Conservation (phyloP, 2,329 filamentous ascomycete species). For the Penicillium hesseltinei region DNA sequence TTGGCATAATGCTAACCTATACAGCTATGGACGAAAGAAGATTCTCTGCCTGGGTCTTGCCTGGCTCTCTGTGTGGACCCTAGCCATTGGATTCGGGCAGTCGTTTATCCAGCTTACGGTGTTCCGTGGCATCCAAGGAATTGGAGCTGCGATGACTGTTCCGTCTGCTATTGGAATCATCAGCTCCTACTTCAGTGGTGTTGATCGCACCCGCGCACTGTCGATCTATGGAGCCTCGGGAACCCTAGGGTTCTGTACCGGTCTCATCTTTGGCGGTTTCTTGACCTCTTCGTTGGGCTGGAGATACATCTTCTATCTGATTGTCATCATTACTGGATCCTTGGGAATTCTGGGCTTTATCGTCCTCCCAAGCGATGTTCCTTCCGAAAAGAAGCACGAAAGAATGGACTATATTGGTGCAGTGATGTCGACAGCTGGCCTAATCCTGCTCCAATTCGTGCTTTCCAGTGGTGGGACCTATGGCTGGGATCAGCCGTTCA, state of each 20-base stretch:
- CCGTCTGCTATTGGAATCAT: constrained; percentile 50
- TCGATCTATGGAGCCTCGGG: constrained; percentile 43
- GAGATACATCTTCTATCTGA: constrained; percentile 42
- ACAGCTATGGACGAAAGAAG: constrained; percentile 38
- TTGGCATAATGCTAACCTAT: constrained; percentile 1
- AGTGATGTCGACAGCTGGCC: constrained; percentile 42
- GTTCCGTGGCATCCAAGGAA: constrained; percentile 48
- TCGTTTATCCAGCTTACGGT: constrained; percentile 42
- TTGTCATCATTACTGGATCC: constrained; percentile 34
- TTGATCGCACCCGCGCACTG: constrained; percentile 40
- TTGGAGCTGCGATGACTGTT: constrained; percentile 49
- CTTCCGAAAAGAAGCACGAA: constrained; percentile 32
- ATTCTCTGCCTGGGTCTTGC: constrained; percentile 41
- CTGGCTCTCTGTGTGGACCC: constrained; percentile 37
- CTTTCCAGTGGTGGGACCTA: constrained; percentile 48
- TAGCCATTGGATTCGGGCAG: constrained; percentile 41
- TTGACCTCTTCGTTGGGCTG: constrained; percentile 41
- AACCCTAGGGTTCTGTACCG: constrained; percentile 43
- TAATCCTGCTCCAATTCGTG: constrained; percentile 48
- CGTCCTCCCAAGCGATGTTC: constrained; percentile 40
- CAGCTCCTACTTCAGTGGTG: constrained; percentile 40
- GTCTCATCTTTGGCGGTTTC: constrained; percentile 42
- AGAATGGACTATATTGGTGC: constrained; percentile 46
- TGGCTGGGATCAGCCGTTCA: constrained; percentile 47
- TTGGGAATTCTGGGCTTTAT: constrained; percentile 34